Conservation (phyloP, 805 yeast species). For the Ogataea pini region DNA sequence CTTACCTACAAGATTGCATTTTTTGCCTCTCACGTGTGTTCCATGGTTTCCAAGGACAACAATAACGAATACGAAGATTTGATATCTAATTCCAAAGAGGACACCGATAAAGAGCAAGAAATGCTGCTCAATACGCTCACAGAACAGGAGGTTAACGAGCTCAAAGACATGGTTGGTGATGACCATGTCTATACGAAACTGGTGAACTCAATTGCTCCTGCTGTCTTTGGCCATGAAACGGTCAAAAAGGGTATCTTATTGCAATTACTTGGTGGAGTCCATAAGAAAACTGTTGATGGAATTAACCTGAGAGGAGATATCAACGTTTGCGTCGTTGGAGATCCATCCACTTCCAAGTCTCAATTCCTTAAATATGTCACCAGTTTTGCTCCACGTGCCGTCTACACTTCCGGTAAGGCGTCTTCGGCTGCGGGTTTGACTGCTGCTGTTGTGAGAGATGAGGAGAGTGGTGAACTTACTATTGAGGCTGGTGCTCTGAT, state of each 20-base stretch:
- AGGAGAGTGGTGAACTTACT: conserved; percentile 94
- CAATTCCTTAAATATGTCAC: conserved; percentile 93
- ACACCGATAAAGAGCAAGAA: conserved; percentile 75
- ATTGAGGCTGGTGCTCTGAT: conserved; percentile 98
- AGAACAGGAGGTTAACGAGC: conserved; percentile 78
- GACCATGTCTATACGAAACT: conserved; percentile 80
- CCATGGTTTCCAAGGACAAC: conserved; percentile 45
- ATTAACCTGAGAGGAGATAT: conserved; percentile 95
- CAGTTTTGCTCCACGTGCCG: conserved; percentile 88
- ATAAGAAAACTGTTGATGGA: conserved; percentile 90
- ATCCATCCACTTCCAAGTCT: conserved; percentile 96
- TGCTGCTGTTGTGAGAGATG: conserved; percentile 96
- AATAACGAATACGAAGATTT: conserved; percentile 27
- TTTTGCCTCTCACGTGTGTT: conserved; percentile 85
- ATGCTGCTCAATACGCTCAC: conserved; percentile 74
- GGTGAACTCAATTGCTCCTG: conserved; percentile 90
- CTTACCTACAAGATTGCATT: conserved; percentile 90
- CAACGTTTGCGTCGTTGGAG: conserved; percentile 95
- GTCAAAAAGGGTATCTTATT: conserved; percentile 88
- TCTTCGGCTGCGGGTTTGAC: conserved; percentile 98
- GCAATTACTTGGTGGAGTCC: conserved; percentile 94
- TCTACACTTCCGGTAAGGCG: conserved; percentile 97
- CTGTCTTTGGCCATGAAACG: conserved; percentile 93
- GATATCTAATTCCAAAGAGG: conserved; percentile 28
- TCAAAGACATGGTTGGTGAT: conserved; percentile 88